Percentiles rank a stretch among this genome's conserved stretches.
Conservation (phyloP, 306 rosid genomes). For the Acacia melanoxylon region DNA sequence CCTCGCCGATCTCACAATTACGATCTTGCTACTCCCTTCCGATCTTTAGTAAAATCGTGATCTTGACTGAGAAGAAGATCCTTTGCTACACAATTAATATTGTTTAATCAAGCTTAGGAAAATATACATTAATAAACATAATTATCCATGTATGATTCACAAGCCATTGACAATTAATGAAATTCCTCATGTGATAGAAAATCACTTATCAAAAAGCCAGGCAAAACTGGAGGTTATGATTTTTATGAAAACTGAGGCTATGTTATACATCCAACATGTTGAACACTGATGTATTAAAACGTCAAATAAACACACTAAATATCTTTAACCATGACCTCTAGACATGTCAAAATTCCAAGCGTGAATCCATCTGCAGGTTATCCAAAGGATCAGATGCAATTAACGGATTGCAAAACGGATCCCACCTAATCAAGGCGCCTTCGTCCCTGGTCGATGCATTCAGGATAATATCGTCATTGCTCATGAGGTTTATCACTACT, state of each 20-base stretch:
- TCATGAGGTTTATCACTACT: no score
- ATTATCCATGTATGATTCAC: neutral
- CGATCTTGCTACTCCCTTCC: no score
- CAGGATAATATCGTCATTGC: no score
- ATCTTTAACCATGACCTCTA: neutral
- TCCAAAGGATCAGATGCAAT: neutral
- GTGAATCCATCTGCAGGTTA: neutral
- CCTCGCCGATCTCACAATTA: no score
- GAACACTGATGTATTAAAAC: neutral
- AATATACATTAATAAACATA: neutral
- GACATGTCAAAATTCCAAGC: neutral
- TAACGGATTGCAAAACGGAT: neutral
- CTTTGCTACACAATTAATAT: conserved; percentile 55
- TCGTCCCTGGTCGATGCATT: no score
- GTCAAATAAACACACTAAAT: neutral
- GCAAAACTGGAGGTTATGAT: neutral
- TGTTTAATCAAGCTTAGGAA: neutral
- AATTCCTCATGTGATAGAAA: conserved; percentile 78
- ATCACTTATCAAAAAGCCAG: neutral
- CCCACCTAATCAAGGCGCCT: no score
- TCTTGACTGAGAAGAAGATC: conserved; percentile 69
- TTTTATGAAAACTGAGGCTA: neutral
- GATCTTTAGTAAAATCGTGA: no score
- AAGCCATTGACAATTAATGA: conserved; percentile 63
- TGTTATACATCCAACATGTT: neutral